Base-by-base conservation (phyloP, 2,329 filamentous ascomycete genomes). In the Colletotrichum sojae region DNA sequence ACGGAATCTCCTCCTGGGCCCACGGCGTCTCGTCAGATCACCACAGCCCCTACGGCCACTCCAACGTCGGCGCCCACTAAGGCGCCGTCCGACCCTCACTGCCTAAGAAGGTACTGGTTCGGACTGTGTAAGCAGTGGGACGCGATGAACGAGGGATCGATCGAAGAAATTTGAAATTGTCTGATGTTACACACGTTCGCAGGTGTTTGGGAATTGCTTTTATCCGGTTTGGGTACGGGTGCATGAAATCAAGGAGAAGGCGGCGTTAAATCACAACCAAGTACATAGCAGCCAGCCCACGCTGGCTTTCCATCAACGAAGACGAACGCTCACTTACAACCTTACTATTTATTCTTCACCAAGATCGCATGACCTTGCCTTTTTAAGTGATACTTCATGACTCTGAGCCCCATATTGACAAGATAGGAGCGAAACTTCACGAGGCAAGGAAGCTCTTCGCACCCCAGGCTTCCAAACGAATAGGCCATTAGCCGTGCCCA, bases 101-200 rank as follows among this genome's bases (percentile, higher is more conserved):
- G 84, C 62, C 69, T 77, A 8, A 74, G 70, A 15, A 78, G 81
- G 56, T 80, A 74, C 69, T 85, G 83, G 82, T 70, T 84, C 22
- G 82, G 83, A 2, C 65, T 77, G 31, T 85, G 84, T 68, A 80
- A 80, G 59, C 77, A 81, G 43, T 81, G 80, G 79, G 75, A 75
- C 15, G 22, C 39, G 18, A 61, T 22, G 3, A 15, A 45, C 5
- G 59, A 49, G n/a, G 48, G 16, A 18, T 40, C 63, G 39, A 67
- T 10, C 8, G 71, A 72, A 22, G 71, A 72, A 9, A 66, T 71
- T 31, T 72, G 51, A 69, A n/a, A n/a, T 27, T 51, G 36, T 45
- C 16, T 10, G 2, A 12, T 61, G 16, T 31, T 22, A 40, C 39
- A 53, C 6, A 45, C 13, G 25, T 46, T 66, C 20, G 25, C 9